Base-by-base conservation (phyloP, 345 rosid species). In the Gossypium rotundifolium region DNA sequence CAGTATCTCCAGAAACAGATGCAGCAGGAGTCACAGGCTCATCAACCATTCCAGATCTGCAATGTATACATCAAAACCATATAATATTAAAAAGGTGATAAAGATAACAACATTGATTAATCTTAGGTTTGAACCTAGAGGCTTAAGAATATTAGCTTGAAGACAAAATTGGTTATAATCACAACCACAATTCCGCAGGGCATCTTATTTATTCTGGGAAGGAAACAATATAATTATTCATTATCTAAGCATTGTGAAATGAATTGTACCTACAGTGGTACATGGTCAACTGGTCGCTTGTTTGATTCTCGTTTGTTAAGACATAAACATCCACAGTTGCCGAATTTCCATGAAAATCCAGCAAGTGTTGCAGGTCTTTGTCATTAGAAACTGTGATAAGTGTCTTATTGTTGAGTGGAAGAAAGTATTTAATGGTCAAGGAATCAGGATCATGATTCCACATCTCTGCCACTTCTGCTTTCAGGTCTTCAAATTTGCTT, bases 401-500 rank as follows among this genome's bases (percentile, higher is more conserved):
- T 0, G 92, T 90, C 76, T 87, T 91, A 74, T 72, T 87, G 84
- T 91, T 90, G 65, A 89, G 88, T 0, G 98, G 98, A 64, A 93
- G 94, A 42, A 91, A 93, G 81, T 93, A 93, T 64, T 90, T 91
- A 61, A 93, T 80, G 68, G 83, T 84, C 67, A 93, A 83, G 9
- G 80, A 73, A 45, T 75, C 73, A 72, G 73, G 45, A 60, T 77
- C 82, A 69, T 79, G 82, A 71, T 75, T 86, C 72, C 85, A 89
- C 91, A 89, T 86, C 74, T 89, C 93, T 2, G 90, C 89, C 18
- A 86, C 84, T 79, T 89, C 91, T 53, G 55, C 52, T 85, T 85
- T 86, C 77, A 89, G 83, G 65, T 89, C 88, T 57, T 71, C 58
- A 51, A 87, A 89, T 69, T 71, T 76, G 75, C 74, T 71, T 67